phyloP scores from a whole-genome alignment of 2,329 filamentous ascomycete species.

The Basipetospora chlamydospora region DNA sequence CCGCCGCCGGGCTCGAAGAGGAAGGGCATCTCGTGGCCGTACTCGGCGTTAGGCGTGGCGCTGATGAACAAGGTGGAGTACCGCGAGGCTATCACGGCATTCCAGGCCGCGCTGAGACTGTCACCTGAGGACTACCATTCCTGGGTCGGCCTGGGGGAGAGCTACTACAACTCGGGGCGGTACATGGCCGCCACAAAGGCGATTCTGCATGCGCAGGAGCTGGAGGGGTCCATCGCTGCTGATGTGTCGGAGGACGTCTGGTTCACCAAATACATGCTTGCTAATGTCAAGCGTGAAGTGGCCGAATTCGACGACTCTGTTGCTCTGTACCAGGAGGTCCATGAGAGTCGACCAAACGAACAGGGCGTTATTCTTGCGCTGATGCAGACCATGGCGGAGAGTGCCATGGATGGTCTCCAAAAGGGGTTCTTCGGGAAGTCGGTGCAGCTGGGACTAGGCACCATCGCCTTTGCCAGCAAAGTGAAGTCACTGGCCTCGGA shows the following conservation, averaged over 20 bases:
- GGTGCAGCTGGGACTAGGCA: conserved; percentile 51
- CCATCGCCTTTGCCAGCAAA: conserved; percentile 50
- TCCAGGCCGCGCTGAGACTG: conserved; percentile 76
- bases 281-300: conserved; percentile 83
- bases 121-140: conserved; percentile 82
- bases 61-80: conserved; percentile 93
- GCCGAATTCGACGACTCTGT: conserved; percentile 82
- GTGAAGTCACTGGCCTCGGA: conserved; percentile 47
- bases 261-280: conserved; percentile 95
- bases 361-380: conserved; percentile 79
- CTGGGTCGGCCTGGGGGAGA: conserved; percentile 93
- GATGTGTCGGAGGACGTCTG: conserved; percentile 51
- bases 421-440: conserved; percentile 80
- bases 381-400: conserved; percentile 77
- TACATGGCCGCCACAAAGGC: conserved; percentile 91
- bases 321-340: conserved; percentile 57
- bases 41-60: conserved; percentile 81
- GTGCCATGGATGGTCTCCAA: conserved; percentile 60
- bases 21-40: conserved; percentile 90
- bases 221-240: conserved; percentile 42
- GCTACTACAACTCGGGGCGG: conserved; percentile 84
- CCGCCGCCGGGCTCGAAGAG: conserved; percentile 86
- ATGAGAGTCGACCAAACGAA: conserved; percentile 53
- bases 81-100: conserved; percentile 74
- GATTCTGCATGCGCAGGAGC: conserved; percentile 67